Evolutionary conservation across 2,329 filamentous ascomycete species (phyloP).

Genomic region (Botrytis squamosa): DNA sequence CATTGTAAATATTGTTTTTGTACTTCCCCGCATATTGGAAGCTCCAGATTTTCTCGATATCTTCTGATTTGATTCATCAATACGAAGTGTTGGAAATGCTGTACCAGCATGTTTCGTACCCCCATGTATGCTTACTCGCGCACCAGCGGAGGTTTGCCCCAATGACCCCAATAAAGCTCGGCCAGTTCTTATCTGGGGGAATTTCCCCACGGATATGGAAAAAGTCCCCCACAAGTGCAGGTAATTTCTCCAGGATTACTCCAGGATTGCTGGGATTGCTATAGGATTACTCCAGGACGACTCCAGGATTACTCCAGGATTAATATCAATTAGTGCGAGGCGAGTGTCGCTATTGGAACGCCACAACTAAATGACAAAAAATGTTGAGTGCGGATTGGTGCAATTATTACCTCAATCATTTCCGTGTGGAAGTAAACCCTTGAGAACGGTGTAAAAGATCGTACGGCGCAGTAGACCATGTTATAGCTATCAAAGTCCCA

Average conservation of each 20-base stretch:
- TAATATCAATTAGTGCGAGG: not conserved
- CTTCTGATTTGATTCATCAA: not conserved
- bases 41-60: not conserved
- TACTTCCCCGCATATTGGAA: not conserved
- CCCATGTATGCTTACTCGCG: not conserved
- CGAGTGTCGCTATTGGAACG: conserved; percentile 2
- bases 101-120: not conserved
- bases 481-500: not conserved
- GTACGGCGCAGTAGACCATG: conserved; percentile 4
- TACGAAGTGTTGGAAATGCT: not conserved
- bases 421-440: conserved; percentile 13
- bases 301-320: conserved; percentile 3
- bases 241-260: conserved; percentile 16
- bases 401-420: conserved; percentile 16
- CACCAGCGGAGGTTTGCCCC: conserved; percentile 10
- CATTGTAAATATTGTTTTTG: not conserved
- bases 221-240: not conserved
- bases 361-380: not conserved
- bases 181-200: conserved; percentile 12
- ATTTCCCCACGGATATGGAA: conserved; percentile 9
- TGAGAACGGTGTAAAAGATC: not conserved
- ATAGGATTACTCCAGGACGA: not conserved
- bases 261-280: not conserved
- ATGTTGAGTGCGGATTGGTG: conserved; percentile 9
- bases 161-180: not conserved